A percentile compares a stretch with the other conserved stretches of the same genome.
These are phyloP conservation scores for Tephrocybe sp. DNA, from an alignment of 768 basidiomycete genomes.

Conservation along the genomic window DNA sequence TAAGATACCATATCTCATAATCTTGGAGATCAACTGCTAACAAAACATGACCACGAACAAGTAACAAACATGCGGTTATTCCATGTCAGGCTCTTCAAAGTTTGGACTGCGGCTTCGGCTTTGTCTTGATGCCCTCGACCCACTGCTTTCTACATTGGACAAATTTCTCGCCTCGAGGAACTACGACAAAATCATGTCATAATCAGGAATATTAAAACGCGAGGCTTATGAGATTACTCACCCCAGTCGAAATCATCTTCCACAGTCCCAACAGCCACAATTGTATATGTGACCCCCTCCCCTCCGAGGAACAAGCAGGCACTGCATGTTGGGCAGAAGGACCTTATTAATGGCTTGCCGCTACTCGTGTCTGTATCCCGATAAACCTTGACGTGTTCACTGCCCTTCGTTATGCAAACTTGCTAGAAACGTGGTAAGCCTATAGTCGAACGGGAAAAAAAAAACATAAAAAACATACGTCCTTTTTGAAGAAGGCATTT, in stretches of 20 bases:
- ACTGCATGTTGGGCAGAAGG: slow-evolving; percentile 28
- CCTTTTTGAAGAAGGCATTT: slow-evolving; percentile 24
- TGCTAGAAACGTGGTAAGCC: slow-evolving; percentile 13
- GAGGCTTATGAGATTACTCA: slow-evolving; percentile 17
- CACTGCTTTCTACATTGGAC: slow-evolving; percentile 22
- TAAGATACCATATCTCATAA: too few species aligned
- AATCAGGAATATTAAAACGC: not conserved
- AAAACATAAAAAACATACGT: slow-evolving; percentile 15
- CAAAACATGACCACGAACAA: too few species aligned
- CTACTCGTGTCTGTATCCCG: slow-evolving; percentile 23
- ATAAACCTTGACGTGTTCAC: slow-evolving; percentile 22
- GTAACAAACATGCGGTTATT: too few species aligned
- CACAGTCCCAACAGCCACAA: slow-evolving; percentile 30
- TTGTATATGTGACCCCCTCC: slow-evolving; percentile 18
- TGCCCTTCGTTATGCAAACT: slow-evolving; percentile 21
- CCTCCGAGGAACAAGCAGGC: slow-evolving; percentile 23
- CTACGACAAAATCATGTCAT: slow-evolving; percentile 11
- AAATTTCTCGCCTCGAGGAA: slow-evolving; percentile 29
- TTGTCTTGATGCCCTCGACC: slow-evolving; percentile 23
- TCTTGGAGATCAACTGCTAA: too few species aligned
- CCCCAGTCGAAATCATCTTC: slow-evolving; percentile 31
- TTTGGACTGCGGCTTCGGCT: slow-evolving; percentile 13
- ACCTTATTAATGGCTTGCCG: slow-evolving; percentile 22
- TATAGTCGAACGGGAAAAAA: not conserved
- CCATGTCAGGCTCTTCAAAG: slow-evolving; percentile 3